Evolutionary conservation across 1,284 basidiomycete genomes (phyloP), one percentile per base, ranked within the genome.

Genomic region (Coniferiporia sulphurascens): DNA sequence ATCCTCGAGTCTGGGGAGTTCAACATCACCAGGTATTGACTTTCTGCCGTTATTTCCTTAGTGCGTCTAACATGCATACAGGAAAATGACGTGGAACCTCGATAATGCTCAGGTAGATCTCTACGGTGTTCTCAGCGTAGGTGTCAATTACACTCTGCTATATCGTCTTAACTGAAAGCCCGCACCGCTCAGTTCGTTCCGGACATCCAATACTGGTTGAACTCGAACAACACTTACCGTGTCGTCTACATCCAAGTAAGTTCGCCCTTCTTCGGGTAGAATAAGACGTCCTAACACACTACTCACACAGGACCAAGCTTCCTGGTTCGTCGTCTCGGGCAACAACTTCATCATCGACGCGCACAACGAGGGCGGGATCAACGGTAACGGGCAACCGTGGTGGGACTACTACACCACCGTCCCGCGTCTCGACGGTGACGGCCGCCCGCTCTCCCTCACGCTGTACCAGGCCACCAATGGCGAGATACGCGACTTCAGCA

Each of bases 301-400:
- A 71, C n/a, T n/a, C 87, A 86, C 65, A 73, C 75, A 84, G 77
- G 80, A 75, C 64, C 85, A 86, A 72, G 80, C 83, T 2, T 83
- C 85, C 13, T 86, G 83, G 78, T 86, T 86, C 65, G 80, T 87
- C 58, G 72, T 87, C 48, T 81, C 80, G 1, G 85, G 85, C 1
- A 68, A 72, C 35, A 75, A 86, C 71, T 87, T 86, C 65, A 73
- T 76, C n/a, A 75, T 87, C 62, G 79, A 86, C 65, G 84, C 78
- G 4, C 80, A 85, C 69, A 76, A 77, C 64, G 77, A 72, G 1
- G 85, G 84, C 22, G 84, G 84, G 0, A 84, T 87, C 60, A 74
- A 81, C 66, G 86, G 85, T n/a, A 85, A 86, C 65, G 84, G 84
- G 21, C 79, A 80, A 71, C 70, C 68, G 13, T 83, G 80, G 78